Conservation (phyloP, 2,329 filamentous ascomycete genomes). For the Gyromitra esculenta region DNA sequence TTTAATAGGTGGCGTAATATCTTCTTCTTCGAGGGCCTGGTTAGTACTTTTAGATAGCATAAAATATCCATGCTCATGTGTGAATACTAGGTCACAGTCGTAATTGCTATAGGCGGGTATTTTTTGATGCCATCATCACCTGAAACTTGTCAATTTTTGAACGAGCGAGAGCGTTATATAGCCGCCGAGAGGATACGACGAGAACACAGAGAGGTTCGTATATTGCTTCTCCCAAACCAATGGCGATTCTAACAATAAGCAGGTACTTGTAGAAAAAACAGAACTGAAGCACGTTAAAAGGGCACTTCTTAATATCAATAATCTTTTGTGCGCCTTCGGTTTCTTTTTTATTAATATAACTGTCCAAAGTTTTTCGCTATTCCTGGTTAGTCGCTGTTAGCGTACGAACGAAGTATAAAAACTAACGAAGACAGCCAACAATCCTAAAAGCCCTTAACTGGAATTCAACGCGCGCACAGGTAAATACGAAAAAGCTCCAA, state of each 20-base stretch:
- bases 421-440: constrained; percentile 46
- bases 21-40: constrained; percentile 71
- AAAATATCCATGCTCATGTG: constrained; percentile 57
- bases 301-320: constrained; percentile 68
- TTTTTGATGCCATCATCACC: constrained; percentile 67
- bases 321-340: constrained; percentile 68
- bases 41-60: background rate
- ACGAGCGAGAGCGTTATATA: constrained; percentile 66
- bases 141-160: constrained; percentile 65
- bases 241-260: background rate
- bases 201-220: constrained; percentile 63
- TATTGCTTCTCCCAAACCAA: no score
- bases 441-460: constrained; percentile 69
- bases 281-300: constrained; percentile 65
- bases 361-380: constrained; percentile 62
- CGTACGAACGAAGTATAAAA: background rate
- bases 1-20: constrained; percentile 68
- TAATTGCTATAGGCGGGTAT: constrained; percentile 64
- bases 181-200: constrained; percentile 65
- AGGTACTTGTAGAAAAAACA: constrained; percentile 63
- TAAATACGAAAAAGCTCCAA: constrained; percentile 47
- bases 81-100: constrained; percentile 62
- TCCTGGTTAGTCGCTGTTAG: constrained; percentile 26
- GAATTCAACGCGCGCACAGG: constrained; percentile 62
- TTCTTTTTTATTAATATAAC: constrained; percentile 72